Conservation (phyloP, 1,284 basidiomycete species). For the Tylopilus sp. region DNA sequence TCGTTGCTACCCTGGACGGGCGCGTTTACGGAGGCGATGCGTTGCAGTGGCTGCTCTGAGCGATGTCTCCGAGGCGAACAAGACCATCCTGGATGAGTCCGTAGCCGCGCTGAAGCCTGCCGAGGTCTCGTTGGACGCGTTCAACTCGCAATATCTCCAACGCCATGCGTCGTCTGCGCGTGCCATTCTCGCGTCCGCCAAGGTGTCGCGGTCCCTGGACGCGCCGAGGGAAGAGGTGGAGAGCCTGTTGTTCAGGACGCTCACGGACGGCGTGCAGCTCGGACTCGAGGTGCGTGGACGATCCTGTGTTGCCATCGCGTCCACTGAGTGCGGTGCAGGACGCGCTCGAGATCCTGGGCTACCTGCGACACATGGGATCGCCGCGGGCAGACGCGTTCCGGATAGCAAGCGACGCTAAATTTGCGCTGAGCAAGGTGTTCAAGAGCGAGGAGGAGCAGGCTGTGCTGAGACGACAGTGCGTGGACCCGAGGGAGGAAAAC, state of each 20-base stretch:
- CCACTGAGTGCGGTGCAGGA: constrained; percentile 38
- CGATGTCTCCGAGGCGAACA: constrained; percentile 46
- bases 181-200: constrained; percentile 63
- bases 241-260: constrained; percentile 51
- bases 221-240: constrained; percentile 59
- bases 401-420: constrained; percentile 48
- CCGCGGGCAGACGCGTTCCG: constrained; percentile 59
- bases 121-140: constrained; percentile 58
- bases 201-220: constrained; percentile 48
- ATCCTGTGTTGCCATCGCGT: too few relatives aligned
- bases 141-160: constrained; percentile 78
- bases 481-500: constrained; percentile 25
- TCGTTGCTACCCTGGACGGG: neutral
- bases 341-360: constrained; percentile 45
- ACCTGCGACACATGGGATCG: constrained; percentile 52
- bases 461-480: constrained; percentile 20
- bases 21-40: neutral
- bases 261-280: constrained; percentile 47
- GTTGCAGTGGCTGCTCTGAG: constrained; percentile 42
- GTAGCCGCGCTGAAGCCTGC: constrained; percentile 55
- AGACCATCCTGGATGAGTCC: constrained; percentile 42
- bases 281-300: constrained; percentile 49
- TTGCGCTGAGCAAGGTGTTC: constrained; percentile 65
- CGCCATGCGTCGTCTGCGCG: constrained; percentile 48
- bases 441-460: constrained; percentile 50